Base-by-base conservation (phyloP, 371 early-diverging fungal species). In the Actinomortierella ambigua region DNA sequence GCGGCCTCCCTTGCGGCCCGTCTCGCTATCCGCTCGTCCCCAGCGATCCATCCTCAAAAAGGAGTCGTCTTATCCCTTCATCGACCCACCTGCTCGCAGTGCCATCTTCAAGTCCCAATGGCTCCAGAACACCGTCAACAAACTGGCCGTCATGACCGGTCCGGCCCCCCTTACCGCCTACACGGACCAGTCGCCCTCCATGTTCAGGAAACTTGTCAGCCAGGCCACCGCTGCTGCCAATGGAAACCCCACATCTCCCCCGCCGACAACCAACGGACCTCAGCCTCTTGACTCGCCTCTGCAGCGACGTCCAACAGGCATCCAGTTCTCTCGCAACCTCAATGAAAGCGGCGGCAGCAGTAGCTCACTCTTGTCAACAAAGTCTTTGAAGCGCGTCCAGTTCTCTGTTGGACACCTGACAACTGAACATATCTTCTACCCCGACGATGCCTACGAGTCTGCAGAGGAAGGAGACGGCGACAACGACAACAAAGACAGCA, bases 331-430 rank as follows among this genome's bases (percentile, higher is more conserved):
- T 34, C 34, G 34, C 11, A 34, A 11, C 11, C 34, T 11, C 4
- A 65, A 65, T 42, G 44, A 44, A 6, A 40, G 53, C 14, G 39
- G 39, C 2, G 53, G 42, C 34, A 67, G 68, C 22, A 40, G 60
- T 2, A 17, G 57, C 0, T 73, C 75, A 6, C 24, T 64, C 2
- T 52, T 71, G 1, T 76, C 75, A 8, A 62, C 68, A 42, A 63
- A 75, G 41, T 48, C 66, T 1, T 27, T 77, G 42, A 82, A 82
- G 66, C 77, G 86, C 39, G 88, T 87, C 0, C 79, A 83, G 27
- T 87, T 87, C 61, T 82, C 88, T 1, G 83, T 85, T 1, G 71
- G 68, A 39, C 64, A 82, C 47, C 61, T 87, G 52, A 81, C 83
- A 0, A 83, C 81, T 11, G 88, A 87, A 61, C 83, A 83, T 61